phyloP scores from a whole-genome alignment of 768 basidiomycete genomes.

The Leucogyrophana mollusca region DNA sequence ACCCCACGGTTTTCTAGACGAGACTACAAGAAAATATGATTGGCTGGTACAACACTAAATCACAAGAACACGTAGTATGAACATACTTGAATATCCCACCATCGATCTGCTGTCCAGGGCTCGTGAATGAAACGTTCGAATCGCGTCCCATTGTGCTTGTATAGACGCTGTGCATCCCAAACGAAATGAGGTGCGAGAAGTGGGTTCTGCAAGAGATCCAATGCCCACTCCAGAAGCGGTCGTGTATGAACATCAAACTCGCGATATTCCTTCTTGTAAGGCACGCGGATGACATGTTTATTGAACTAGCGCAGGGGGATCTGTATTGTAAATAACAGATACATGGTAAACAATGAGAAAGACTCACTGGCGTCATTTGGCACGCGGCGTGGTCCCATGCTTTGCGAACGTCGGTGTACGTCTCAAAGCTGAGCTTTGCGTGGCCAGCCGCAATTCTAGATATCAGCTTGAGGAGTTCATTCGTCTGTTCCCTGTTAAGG shows the following conservation, averaged over 20 bases:
- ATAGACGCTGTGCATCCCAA: constrained; percentile 32
- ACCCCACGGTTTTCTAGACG: constrained; percentile 11
- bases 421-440: constrained; percentile 4
- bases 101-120: constrained; percentile 36
- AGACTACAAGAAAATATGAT: not conserved
- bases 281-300: not conserved
- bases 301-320: no score
- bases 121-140: constrained; percentile 32
- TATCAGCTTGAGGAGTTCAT: constrained; percentile 11
- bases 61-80: not conserved
- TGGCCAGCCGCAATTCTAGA: not conserved
- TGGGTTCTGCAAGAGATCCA: constrained; percentile 6
- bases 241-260: not conserved
- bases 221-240: constrained; percentile 10
- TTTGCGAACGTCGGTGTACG: not conserved
- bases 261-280: not conserved
- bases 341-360: not conserved
- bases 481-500: constrained; percentile 2
- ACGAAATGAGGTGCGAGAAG: constrained; percentile 13
- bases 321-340: no score
- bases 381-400: constrained; percentile 1
- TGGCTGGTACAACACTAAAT: not conserved
- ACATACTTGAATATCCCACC: constrained; percentile 37
- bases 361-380: constrained; percentile 6
- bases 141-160: constrained; percentile 20